Conservation (phyloP, 805 yeast species). For the Candida dajiaensis region DNA sequence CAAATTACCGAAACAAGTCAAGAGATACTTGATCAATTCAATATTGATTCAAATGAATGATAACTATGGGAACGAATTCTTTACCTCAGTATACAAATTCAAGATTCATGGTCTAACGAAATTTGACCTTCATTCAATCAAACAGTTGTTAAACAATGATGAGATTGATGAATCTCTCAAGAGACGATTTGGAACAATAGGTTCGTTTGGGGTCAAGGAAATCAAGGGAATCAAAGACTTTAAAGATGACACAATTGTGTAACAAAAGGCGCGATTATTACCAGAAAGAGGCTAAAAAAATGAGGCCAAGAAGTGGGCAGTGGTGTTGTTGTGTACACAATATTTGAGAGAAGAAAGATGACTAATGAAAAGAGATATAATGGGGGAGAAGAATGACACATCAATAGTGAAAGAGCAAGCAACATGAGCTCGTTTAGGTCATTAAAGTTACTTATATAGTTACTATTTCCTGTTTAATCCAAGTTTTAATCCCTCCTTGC, state of each 20-base stretch:
- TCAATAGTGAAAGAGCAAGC: too few relatives aligned
- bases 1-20: conserved; percentile 26
- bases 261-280: too few relatives aligned
- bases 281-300: too few relatives aligned
- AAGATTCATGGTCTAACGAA: conserved; percentile 37
- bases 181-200: conserved; percentile 2
- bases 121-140: conserved; percentile 24
- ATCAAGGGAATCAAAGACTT: neutral
- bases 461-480: too few relatives aligned
- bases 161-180: conserved; percentile 13
- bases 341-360: too few relatives aligned
- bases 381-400: too few relatives aligned
- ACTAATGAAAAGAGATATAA: too few relatives aligned
- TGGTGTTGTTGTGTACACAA: too few relatives aligned
- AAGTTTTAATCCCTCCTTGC: too few relatives aligned
- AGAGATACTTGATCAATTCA: conserved; percentile 28
- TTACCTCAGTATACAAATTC: conserved; percentile 32
- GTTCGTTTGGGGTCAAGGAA: neutral
- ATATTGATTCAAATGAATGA: conserved; percentile 26
- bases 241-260: neutral
- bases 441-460: too few relatives aligned
- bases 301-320: too few relatives aligned
- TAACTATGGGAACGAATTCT: conserved; percentile 32
- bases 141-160: conserved; percentile 9
- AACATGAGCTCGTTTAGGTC: too few relatives aligned